Percentiles rank a stretch among this genome's conserved stretches.
Conservation (phyloP, 257 asterid genomes). For the Nicotiana knightiana region DNA sequence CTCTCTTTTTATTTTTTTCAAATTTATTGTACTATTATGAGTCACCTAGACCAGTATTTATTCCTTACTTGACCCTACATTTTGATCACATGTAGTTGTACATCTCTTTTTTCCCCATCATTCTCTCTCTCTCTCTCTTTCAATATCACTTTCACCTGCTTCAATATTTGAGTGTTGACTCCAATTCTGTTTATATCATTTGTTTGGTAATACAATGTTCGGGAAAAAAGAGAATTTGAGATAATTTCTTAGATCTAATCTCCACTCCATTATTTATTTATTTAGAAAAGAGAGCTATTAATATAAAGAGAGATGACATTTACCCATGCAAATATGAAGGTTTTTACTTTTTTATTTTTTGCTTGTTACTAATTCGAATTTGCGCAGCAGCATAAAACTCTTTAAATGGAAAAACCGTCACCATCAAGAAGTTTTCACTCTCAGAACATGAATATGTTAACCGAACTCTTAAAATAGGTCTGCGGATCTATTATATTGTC, state of each 20-base stretch:
- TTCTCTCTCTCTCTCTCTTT: not conserved
- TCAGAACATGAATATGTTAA: no score
- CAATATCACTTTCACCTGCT: conserved; percentile 1
- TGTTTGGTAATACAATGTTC: not conserved
- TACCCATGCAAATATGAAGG: no score
- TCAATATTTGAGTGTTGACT: not conserved
- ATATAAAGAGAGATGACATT: not conserved
- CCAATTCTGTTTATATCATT: not conserved
- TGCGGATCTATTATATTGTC: no score
- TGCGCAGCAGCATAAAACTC: no score
- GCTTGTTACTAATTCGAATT: no score
- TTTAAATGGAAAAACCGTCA: no score
- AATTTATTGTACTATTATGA: not conserved
- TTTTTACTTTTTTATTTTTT: no score
- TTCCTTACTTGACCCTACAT: conserved; percentile 1
- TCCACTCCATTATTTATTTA: not conserved
- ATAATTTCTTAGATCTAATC: not conserved
- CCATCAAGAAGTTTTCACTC: no score
- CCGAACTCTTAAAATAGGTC: no score
- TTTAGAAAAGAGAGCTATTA: not conserved
- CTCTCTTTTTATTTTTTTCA: not conserved
- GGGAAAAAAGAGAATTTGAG: not conserved
- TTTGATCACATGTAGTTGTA: not conserved
- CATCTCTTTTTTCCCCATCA: not conserved
- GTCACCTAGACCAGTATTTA: not conserved